These are phyloP conservation scores for Neoboletus magnificus DNA, from an alignment of 768 basidiomycete species.

Conservation along the genomic window DNA sequence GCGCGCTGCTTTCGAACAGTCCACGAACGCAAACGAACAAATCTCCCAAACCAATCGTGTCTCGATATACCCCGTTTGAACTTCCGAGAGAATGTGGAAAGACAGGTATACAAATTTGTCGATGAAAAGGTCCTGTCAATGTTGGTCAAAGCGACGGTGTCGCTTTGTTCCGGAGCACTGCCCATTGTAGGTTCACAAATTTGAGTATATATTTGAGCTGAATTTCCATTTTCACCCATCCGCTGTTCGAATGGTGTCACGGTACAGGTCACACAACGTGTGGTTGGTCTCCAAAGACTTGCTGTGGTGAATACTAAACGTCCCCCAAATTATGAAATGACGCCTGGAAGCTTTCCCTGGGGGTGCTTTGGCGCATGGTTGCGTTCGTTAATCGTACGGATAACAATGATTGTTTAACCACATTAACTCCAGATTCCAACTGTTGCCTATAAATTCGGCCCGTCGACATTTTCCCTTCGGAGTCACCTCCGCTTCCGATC, in stretches of 20 bases:
- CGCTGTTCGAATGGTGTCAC: not conserved
- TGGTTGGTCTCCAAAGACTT: not conserved
- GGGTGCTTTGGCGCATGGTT: conserved; percentile 1
- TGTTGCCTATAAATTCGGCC: not conserved
- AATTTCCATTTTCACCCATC: not conserved
- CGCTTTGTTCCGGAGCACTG: conserved; percentile 3
- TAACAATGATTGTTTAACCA: not conserved
- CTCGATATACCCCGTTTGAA: not conserved
- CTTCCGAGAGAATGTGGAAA: not conserved
- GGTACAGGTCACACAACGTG: not conserved
- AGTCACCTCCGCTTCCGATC: not conserved
- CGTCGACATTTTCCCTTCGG: too few species aligned
- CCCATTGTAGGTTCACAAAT: conserved; percentile 3
- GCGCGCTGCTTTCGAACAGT: not conserved
- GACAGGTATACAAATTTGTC: not conserved
- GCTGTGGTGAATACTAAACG: not conserved
- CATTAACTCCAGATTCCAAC: not conserved
- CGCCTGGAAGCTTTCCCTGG: not conserved
- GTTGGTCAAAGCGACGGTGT: not conserved
- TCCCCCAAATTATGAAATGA: not conserved
- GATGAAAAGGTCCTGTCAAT: not conserved
- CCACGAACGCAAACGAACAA: not conserved
- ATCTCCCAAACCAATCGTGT: not conserved
- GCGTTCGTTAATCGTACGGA: not conserved
- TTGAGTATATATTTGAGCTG: not conserved